A percentile compares a stretch with the other conserved stretches of the same genome.
These are phyloP conservation scores for Coelastrella sp. DNA, from an alignment of 139 green algal genomes.

Conservation along the genomic window DNA sequence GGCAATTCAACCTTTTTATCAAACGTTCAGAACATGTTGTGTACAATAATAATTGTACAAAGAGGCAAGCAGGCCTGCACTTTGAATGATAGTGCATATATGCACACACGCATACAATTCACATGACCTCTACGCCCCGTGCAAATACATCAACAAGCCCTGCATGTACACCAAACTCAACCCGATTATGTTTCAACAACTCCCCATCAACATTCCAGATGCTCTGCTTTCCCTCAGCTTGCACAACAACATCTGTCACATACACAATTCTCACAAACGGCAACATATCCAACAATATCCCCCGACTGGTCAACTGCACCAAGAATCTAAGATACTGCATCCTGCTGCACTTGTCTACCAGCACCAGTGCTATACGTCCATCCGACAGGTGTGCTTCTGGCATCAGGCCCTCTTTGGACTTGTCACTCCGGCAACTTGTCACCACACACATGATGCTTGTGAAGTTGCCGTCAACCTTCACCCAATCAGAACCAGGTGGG, in stretches of 20 bases:
- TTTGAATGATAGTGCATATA: background rate
- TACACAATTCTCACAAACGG: constrained; percentile 68
- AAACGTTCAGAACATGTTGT: no score
- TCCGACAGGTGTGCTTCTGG: constrained; percentile 81
- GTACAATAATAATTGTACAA: no score
- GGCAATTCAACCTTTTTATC: no score
- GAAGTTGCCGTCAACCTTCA: constrained; percentile 68
- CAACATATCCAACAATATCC: constrained; percentile 64
- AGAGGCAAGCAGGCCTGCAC: no score
- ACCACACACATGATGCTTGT: constrained; percentile 81
- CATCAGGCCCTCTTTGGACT: constrained; percentile 70
- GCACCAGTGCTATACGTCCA: constrained; percentile 80
- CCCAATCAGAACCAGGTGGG: constrained; percentile 48
- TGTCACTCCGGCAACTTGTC: constrained; percentile 83
- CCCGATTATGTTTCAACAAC: constrained; percentile 63
- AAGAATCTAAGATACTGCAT: constrained; percentile 84
- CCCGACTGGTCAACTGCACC: constrained; percentile 61
- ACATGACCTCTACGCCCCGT: constrained; percentile 68
- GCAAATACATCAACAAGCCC: constrained; percentile 82
- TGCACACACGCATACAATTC: background rate
- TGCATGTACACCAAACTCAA: constrained; percentile 58
- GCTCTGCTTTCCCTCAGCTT: constrained; percentile 5
- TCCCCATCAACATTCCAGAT: constrained; percentile 92
- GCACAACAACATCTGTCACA: constrained; percentile 54
- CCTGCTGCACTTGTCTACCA: constrained; percentile 72